Evolutionary conservation across 2,329 filamentous ascomycete genomes (phyloP), one percentile per base, ranked within the genome.

Genomic region (Bipolaris gigantea): DNA sequence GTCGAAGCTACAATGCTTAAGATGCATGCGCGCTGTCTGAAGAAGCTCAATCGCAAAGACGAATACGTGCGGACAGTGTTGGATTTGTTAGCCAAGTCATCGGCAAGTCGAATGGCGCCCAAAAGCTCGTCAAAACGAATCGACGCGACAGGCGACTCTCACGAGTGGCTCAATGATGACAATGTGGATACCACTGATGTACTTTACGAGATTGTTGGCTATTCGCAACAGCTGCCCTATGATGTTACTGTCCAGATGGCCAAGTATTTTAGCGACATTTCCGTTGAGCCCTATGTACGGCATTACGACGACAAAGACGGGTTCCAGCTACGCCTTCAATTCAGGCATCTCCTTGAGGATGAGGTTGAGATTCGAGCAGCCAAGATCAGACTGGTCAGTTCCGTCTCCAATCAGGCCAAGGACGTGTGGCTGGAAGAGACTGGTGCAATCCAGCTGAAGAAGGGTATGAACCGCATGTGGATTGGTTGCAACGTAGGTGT

Each of bases 1-100:
- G 80, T 96, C 11, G 92, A 97, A 69, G 79, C 91, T 3, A 88
- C 88, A 0, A 89, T 96, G 83, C 81, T 97, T 5, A 84, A 90
- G 60, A 88, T 97, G 81, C 94, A 97, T 70, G 85, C 89, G 0
- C 83, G 84, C 44, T 97, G 92, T 71, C 80, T 99, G 25, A 88
- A 89, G 60, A 83, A 90, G 63, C 81, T 96, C 25, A 81, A 88
- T 44, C 85, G 86, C 13, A 85, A 86, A 55, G 89, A 93, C 48
- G 90, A 96, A 57, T 95, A 92, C 65, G 85, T 92, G 15, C 84
- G 85, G 21, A 86, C 89, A 8, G 81, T 90, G 8, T 79, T 97
- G 13, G 88, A 89, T 64, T 77, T 97, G 1, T 76, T 94, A 10
- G 84, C 83, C 7, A 92, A 90, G 67, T 83, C 85, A 0, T 86